Conservation (phyloP, 495 filamentous ascomycete genomes). For the Polyplosphaeria fusca region DNA sequence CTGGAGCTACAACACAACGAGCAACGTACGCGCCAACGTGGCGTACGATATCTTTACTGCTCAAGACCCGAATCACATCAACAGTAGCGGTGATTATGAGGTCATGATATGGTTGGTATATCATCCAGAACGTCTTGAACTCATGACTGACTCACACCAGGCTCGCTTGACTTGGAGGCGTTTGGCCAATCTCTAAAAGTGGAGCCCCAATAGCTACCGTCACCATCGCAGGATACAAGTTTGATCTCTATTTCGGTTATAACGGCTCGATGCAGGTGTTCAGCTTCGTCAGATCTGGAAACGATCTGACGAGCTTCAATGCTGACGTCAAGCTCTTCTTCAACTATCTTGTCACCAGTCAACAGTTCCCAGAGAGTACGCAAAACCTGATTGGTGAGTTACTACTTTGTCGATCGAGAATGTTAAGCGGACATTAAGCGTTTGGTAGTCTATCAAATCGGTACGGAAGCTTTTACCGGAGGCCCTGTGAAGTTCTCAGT, state of each 20-base stretch:
- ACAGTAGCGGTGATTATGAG: slow-evolving; percentile 49
- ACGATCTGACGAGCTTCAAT: slow-evolving; percentile 36
- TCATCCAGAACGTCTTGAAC: neutral
- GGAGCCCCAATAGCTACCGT: slow-evolving; percentile 40
- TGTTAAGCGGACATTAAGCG: too few species aligned
- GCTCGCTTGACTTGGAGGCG: slow-evolving; percentile 41
- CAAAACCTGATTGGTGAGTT: slow-evolving; percentile 50
- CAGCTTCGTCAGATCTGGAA: slow-evolving; percentile 45
- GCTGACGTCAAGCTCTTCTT: slow-evolving; percentile 48
- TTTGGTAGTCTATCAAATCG: too few species aligned
- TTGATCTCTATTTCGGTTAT: slow-evolving; percentile 43
- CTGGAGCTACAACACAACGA: slow-evolving; percentile 45
- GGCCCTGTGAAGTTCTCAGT: too few species aligned
- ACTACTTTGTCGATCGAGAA: too few species aligned
- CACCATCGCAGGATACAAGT: slow-evolving; percentile 38
- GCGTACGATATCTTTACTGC: slow-evolving; percentile 51
- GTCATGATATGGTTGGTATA: slow-evolving; percentile 50
- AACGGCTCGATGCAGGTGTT: slow-evolving; percentile 46
- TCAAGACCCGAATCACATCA: slow-evolving; percentile 45
- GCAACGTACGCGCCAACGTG: slow-evolving; percentile 46
- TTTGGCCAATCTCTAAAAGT: slow-evolving; percentile 48
- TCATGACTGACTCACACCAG: slow-evolving; percentile 11
- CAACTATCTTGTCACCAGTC: slow-evolving; percentile 40
- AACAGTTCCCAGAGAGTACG: slow-evolving; percentile 40
- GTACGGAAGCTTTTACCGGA: too few species aligned